Percentiles rank a stretch among this genome's conserved stretches.
phyloP scores from a whole-genome alignment of 305 asterid genomes.

The Fraxinus sp. region DNA sequence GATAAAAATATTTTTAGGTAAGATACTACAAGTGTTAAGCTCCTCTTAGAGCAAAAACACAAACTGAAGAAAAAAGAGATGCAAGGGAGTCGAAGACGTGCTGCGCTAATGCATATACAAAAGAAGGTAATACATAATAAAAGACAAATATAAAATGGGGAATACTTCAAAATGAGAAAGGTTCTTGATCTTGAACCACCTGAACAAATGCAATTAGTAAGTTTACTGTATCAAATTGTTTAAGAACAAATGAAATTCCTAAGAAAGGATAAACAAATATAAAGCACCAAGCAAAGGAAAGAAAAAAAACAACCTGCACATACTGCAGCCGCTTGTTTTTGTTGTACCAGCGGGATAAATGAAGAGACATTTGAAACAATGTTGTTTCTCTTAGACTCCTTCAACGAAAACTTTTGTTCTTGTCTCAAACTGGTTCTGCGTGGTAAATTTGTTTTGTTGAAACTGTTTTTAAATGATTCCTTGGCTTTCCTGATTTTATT shows the following conservation, averaged over 20 bases:
- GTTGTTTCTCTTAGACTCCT: slow-evolving; percentile 51
- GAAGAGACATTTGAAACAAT: slow-evolving; percentile 75
- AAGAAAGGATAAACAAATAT: slow-evolving; percentile 7
- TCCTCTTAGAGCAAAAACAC: slow-evolving; percentile 18
- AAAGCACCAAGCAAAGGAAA: not conserved
- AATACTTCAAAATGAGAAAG: slow-evolving; percentile 14
- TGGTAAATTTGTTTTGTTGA: slow-evolving; percentile 41
- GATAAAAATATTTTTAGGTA: slow-evolving; percentile 5
- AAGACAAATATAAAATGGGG: slow-evolving; percentile 12
- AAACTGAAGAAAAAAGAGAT: slow-evolving; percentile 1
- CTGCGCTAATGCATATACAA: not conserved
- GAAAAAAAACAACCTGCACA: slow-evolving; percentile 53
- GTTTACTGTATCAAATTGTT: not conserved
- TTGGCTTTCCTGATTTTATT: slow-evolving; percentile 44
- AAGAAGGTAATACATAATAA: not conserved
- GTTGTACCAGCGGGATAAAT: slow-evolving; percentile 76
- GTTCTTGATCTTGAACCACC: slow-evolving; percentile 15
- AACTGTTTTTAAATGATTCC: slow-evolving; percentile 43
- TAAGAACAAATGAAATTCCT: slow-evolving; percentile 2
- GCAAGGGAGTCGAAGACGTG: not conserved
- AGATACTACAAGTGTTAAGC: not conserved
- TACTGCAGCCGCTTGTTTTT: slow-evolving; percentile 64
- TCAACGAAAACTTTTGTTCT: slow-evolving; percentile 54
- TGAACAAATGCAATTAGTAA: slow-evolving; percentile 2
- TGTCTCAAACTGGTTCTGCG: slow-evolving; percentile 48